Conservation (phyloP, 495 filamentous ascomycete species). For the Aspergillus wentii region DNA sequence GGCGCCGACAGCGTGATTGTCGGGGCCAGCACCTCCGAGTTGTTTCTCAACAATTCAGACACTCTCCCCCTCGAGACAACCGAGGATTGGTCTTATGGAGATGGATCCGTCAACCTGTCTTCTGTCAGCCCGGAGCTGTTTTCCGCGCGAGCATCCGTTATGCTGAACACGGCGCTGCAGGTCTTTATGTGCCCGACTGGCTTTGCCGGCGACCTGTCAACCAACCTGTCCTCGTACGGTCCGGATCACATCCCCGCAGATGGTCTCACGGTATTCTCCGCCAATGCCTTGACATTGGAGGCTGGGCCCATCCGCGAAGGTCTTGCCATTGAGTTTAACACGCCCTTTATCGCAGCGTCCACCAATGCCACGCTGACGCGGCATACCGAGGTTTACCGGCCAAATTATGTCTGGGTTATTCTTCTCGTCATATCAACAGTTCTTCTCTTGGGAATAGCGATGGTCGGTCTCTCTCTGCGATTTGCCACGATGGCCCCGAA, state of each 20-base stretch:
- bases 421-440: constrained; percentile 5
- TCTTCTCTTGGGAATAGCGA: constrained; percentile 1
- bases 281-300: too few species aligned
- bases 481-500: constrained; percentile 10
- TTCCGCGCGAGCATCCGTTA: constrained; percentile 6
- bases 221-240: constrained; percentile 9
- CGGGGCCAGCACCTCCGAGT: constrained; percentile 1
- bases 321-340: too few species aligned
- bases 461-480: constrained; percentile 6
- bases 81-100: neutral
- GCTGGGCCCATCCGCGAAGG: neutral
- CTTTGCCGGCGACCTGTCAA: constrained; percentile 8
- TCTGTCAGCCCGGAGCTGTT: constrained; percentile 1
- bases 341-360: constrained; percentile 11
- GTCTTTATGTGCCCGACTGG: constrained; percentile 11
- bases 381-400: constrained; percentile 10
- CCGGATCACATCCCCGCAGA: constrained; percentile 3
- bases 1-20: constrained; percentile 1
- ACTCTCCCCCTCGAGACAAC: constrained; percentile 1
- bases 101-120: constrained; percentile 3
- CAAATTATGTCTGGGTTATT: constrained; percentile 7
- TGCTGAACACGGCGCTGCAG: constrained; percentile 12
- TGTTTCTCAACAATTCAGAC: constrained; percentile 6
- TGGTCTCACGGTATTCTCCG: too few species aligned
- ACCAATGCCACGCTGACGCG: constrained; percentile 7